Percentiles rank a stretch among this genome's conserved stretches.
Conservation (phyloP, 192 early-diverging fungal genomes). For the Geranomyces michiganensis region DNA sequence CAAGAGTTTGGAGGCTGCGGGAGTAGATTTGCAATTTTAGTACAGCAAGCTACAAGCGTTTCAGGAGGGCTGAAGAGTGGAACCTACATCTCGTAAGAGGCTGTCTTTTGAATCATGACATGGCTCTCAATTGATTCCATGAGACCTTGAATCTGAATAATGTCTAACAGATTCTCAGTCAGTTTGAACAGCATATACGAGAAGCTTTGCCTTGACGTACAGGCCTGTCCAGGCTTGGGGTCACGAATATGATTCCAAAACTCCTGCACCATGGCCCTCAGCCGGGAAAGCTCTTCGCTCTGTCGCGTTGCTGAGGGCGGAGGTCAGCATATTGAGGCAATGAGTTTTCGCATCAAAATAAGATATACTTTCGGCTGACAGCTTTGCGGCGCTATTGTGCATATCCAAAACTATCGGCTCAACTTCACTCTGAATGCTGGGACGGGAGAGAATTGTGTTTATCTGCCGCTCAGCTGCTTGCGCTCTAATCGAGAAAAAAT, state of each 20-base stretch:
- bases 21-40: no score
- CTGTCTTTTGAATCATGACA: neutral
- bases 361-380: neutral
- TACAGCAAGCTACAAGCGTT: neutral
- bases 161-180: neutral
- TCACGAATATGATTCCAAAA: constrained; percentile 7
- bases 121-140: constrained; percentile 20
- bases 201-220: neutral
- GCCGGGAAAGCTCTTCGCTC: neutral
- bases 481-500: neutral
- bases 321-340: neutral
- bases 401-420: neutral
- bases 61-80: neutral
- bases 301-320: neutral
- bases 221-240: constrained; percentile 19
- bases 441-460: neutral
- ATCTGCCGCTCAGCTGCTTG: constrained; percentile 1
- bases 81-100: neutral
- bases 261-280: neutral
- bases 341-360: neutral
- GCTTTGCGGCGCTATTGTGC: neutral
- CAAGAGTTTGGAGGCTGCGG: constrained; percentile 1
- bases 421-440: neutral
- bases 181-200: neutral
- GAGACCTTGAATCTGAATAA: neutral